Base-by-base conservation (phyloP, 768 basidiomycete species). In the Crucibulum laeve region DNA sequence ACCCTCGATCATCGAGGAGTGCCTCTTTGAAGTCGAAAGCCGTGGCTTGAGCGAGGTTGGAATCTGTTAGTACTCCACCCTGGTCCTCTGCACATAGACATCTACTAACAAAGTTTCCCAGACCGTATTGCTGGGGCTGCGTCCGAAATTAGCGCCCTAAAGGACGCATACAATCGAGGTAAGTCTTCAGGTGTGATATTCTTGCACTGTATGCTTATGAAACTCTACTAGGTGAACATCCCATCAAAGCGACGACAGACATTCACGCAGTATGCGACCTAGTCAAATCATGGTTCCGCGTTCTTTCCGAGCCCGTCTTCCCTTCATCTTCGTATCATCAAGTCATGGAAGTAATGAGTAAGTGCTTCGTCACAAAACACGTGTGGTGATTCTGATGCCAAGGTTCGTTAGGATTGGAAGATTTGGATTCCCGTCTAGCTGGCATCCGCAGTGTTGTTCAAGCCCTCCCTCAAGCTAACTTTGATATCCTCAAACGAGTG, bases 221-320 rank as follows among this genome's bases (percentile, higher is more conserved):
- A 43, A 39, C 17, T 25, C n/a, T n/a, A n/a, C n/a, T 18, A 79
- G 80, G 84, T 44, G 77, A 82, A 54, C 73, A 67, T 53, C 84
- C 84, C 1, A 73, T 84, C 53, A 64, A 74, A 25, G 58, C 69
- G 25, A 68, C 60, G 19, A 80, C 80, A 1, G 91, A 93, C 53
- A 84, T 92, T 33, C 84, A 91, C 60, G 86, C 87, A 25, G 77
- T 92, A 26, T 82, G 89, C 46, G 91, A 91, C 56, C 65, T 87
- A 47, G 75, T 93, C 57, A 91, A 91, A 65, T 77, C 84, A 0
- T 92, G 87, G 87, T 85, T 92, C 70, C 79, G 91, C 25, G 68
- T 85, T 10, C 69, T 93, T 13, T 90, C 91, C 8, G 86, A 87
- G 48, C 81, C 88, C 7, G 64, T 91, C 25, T 85, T 93, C 62